phyloP scores from a whole-genome alignment of 73 alveolate species.

The Stentor roeselii region DNA sequence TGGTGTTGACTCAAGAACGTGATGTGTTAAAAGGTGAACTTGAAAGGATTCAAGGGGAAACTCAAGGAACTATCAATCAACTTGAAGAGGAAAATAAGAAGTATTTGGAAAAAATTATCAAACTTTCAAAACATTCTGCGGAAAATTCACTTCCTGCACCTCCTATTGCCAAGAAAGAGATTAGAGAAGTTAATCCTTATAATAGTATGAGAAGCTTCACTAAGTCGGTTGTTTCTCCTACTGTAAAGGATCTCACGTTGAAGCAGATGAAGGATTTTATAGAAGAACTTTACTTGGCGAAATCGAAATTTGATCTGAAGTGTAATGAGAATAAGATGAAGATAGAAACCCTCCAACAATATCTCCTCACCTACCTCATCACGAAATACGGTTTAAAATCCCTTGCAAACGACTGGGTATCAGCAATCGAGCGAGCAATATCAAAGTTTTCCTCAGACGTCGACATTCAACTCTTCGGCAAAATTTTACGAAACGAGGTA shows the following conservation, averaged over 20 bases:
- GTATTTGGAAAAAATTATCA: background rate
- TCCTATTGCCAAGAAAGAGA: background rate
- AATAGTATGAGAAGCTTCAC: background rate
- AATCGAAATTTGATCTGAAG: conserved; percentile 83
- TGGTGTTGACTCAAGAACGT: conserved; percentile 2
- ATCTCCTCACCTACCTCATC: conserved; percentile 90
- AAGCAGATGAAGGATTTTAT: conserved; percentile 81
- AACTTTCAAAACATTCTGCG: conserved; percentile 7
- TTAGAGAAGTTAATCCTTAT: background rate
- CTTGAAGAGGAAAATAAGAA: conserved; percentile 7
- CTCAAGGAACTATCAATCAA: background rate
- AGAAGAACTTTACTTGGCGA: conserved; percentile 77
- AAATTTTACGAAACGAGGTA: conserved; percentile 91
- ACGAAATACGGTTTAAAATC: conserved; percentile 92
- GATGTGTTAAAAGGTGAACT: background rate
- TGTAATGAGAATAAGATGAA: conserved; percentile 85
- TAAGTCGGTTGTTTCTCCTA: conserved; percentile 33
- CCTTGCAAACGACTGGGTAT: conserved; percentile 91
- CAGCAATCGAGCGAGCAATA: conserved; percentile 87
- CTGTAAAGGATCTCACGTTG: conserved; percentile 55
- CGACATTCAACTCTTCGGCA: conserved; percentile 94
- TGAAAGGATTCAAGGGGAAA: background rate
- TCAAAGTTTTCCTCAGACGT: conserved; percentile 78
- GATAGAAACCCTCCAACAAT: conserved; percentile 94
- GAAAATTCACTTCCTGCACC: background rate